Evolutionary conservation across 345 rosid genomes (phyloP), one percentile per base, ranked within the genome.

Genomic region (Syzygium aromaticum): DNA sequence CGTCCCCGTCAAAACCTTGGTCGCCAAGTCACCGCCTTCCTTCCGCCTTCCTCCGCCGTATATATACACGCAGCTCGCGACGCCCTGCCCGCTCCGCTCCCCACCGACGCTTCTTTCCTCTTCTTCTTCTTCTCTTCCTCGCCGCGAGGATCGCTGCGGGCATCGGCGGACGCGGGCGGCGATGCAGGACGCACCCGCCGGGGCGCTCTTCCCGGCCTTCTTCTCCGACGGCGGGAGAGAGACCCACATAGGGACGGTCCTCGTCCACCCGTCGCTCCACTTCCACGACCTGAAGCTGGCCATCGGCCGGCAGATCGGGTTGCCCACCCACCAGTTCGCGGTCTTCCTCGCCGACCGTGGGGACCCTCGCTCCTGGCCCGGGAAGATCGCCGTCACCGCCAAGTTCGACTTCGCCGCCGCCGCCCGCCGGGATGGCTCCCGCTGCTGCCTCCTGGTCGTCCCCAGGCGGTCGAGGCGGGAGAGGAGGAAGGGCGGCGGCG

Each of bases 191-290:
- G 54, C 64, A 43, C 23, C 61, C 82, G 87, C 33, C 9, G 87
- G 86, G 85, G 54, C 30, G 38, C 10, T 86, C 5, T 83, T 93
- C 9, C 91, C 94, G 22, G 92, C 90, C 27, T 85, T 92, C 14
- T 91, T 94, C 80, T 91, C 61, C 83, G 96, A 94, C 77, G 96
- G 96, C 30, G 91, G 90, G 77, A 87, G 87, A 10, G 93, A 93
- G 88, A 89, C 87, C 2, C 64, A 52, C 84, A 86, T 93, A 8
- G 95, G 94, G 10, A 53, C 84, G 84, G 87, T 89, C 53, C 85
- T 86, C 54, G 87, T 92, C 49, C 78, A 86, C 23, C 91, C 94
- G 1, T 84, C 88, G 7, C 61, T 88, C 52, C 89, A 88, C 56
- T 90, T 89, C 91, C 89, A 86, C 78, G 87, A 30, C 27, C 83